phyloP scores from a whole-genome alignment of 768 basidiomycete species.

The Sarcomyxa edulis region DNA sequence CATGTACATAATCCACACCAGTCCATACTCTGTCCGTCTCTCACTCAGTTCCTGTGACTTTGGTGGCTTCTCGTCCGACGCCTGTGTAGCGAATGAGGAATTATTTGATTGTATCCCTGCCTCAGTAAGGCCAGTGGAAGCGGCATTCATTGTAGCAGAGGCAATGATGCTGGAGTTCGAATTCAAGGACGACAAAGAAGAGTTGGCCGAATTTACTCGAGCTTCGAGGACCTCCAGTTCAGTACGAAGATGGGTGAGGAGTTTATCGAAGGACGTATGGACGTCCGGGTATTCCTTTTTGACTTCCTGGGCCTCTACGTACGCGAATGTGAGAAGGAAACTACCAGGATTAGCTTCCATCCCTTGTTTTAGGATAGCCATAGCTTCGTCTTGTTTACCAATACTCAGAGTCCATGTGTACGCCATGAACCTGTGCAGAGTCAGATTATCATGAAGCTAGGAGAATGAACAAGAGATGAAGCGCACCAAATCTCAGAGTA shows the following conservation, averaged over 20 bases:
- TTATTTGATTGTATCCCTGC: slow-evolving; percentile 25
- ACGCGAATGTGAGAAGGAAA: slow-evolving; percentile 90
- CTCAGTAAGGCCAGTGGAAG: slow-evolving; percentile 6
- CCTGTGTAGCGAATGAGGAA: slow-evolving; percentile 45
- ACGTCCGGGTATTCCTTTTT: slow-evolving; percentile 57
- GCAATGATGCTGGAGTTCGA: neutral
- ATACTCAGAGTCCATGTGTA: slow-evolving; percentile 74
- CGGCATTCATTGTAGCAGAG: neutral
- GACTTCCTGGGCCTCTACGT: slow-evolving; percentile 68
- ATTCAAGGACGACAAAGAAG: slow-evolving; percentile 17
- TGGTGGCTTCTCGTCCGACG: slow-evolving; percentile 46
- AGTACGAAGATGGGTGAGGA: slow-evolving; percentile 58
- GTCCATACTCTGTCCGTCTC: slow-evolving; percentile 63
- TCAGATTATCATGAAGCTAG: slow-evolving; percentile 7
- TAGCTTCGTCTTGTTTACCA: slow-evolving; percentile 77
- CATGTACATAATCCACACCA: slow-evolving; percentile 90
- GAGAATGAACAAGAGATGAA: neutral
- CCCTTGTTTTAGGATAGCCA: slow-evolving; percentile 76
- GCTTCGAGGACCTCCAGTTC: slow-evolving; percentile 61
- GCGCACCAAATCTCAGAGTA: slow-evolving; percentile 91
- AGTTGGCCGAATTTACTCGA: slow-evolving; percentile 29
- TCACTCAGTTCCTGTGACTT: slow-evolving; percentile 53
- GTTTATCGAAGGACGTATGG: slow-evolving; percentile 65
- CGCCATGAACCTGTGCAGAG: slow-evolving; percentile 77
- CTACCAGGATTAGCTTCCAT: slow-evolving; percentile 84